A percentile compares a stretch with the other conserved stretches of the same genome.
Evolutionary conservation across 1,139 yeast genomes (phyloP).

Genomic region (Blastobotrys indianensis): DNA sequence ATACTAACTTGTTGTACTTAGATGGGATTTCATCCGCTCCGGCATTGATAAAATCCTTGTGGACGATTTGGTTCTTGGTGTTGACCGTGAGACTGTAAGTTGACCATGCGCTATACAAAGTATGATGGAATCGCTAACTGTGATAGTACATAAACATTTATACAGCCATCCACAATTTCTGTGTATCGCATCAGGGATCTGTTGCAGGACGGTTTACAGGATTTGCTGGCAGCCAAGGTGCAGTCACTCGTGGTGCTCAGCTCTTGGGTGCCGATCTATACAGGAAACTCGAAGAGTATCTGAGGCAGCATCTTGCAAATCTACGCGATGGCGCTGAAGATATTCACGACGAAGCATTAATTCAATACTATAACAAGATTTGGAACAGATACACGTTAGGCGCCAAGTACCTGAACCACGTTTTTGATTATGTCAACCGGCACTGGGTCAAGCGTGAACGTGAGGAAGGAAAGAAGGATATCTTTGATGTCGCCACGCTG

Average conservation of each 20-base stretch:
- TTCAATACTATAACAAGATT: constrained; percentile 77
- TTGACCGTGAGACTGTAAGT: constrained; percentile 34
- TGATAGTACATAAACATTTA: constrained; percentile 37
- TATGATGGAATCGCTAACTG: neutral
- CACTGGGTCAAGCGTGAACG: constrained; percentile 98
- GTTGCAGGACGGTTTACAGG: constrained; percentile 17
- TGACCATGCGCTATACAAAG: no score
- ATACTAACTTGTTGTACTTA: constrained; percentile 13
- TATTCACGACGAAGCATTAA: constrained; percentile 52
- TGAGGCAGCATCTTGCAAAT: constrained; percentile 53
- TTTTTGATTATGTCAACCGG: constrained; percentile 90
- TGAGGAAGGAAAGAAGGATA: constrained; percentile 87
- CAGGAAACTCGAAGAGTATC: constrained; percentile 59
- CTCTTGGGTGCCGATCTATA: constrained; percentile 88
- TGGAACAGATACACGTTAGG: constrained; percentile 92
- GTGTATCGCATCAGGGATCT: constrained; percentile 71
- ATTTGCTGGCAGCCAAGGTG: constrained; percentile 5
- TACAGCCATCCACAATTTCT: constrained; percentile 82
- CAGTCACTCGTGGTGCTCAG: constrained; percentile 35
- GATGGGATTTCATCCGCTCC: constrained; percentile 36
- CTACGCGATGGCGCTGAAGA: constrained; percentile 30
- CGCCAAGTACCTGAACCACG: constrained; percentile 86
- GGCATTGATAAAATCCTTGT: constrained; percentile 37
- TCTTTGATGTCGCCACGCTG: constrained; percentile 85
- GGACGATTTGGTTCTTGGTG: constrained; percentile 33